Percentiles rank a stretch among this genome's conserved stretches.
Conservation (phyloP, 202 grass and related monocot genomes). For the Setaria viridis region DNA sequence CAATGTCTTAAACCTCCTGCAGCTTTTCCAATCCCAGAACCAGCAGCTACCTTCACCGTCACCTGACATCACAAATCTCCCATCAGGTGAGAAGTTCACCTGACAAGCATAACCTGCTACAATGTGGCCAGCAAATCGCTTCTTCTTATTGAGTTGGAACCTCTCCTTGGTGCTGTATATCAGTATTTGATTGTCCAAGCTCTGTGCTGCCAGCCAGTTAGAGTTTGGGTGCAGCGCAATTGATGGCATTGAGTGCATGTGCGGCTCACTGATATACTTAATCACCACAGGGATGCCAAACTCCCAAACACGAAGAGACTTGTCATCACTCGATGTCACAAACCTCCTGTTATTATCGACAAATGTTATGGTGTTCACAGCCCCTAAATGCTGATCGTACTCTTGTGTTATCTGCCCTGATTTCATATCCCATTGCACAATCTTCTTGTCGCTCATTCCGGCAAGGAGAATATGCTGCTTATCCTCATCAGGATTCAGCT, state of each 20-base stretch:
- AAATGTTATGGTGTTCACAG: slow-evolving; percentile 97
- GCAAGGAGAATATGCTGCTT: slow-evolving; percentile 97
- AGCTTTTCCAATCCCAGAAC: slow-evolving; percentile 99
- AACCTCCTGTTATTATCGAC: slow-evolving; percentile 98
- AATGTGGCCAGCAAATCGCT: slow-evolving; percentile 96
- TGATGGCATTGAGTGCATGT: slow-evolving; percentile 99
- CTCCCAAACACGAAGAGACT: slow-evolving; percentile 95
- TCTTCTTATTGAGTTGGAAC: slow-evolving; percentile 99
- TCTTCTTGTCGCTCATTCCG: slow-evolving; percentile 99
- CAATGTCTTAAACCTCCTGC: slow-evolving; percentile 84
- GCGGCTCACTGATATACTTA: slow-evolving; percentile 97
- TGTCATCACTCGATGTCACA: slow-evolving; percentile 96
- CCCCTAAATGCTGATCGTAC: slow-evolving; percentile 93
- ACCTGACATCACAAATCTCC: slow-evolving; percentile 91
- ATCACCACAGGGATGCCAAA: slow-evolving; percentile 98
- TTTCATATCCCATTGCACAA: slow-evolving; percentile 98
- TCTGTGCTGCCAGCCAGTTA: slow-evolving; percentile 96
- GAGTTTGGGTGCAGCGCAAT: slow-evolving; percentile 88
- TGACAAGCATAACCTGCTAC: slow-evolving; percentile 97
- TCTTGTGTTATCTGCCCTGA: slow-evolving; percentile 93
- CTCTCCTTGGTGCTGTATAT: slow-evolving; percentile 99
- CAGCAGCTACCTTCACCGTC: slow-evolving; percentile 96
- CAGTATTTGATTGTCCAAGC: slow-evolving; percentile 98
- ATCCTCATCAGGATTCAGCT: slow-evolving; percentile 96
- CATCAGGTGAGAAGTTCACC: slow-evolving; percentile 97